These are phyloP conservation scores for Pichia sp. DNA, from an alignment of 1,139 yeast genomes.

Conservation along the genomic window DNA sequence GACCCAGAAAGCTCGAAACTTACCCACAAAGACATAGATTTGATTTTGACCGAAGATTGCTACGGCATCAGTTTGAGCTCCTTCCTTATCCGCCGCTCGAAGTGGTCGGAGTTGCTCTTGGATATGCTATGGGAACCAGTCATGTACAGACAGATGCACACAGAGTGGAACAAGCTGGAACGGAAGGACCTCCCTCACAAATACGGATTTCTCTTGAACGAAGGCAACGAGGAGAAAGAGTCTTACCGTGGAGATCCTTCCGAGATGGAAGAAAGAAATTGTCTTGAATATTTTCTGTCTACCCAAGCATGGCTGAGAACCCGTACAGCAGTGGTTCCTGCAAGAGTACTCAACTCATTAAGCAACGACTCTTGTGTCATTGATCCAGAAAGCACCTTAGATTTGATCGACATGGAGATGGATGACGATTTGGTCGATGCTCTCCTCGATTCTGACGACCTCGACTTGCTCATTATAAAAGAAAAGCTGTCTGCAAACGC, in stretches of 20 bases:
- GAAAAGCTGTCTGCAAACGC: slow-evolving; percentile 3
- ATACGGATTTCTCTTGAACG: slow-evolving; percentile 28
- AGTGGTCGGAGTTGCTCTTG: slow-evolving; percentile 79
- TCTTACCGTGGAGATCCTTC: slow-evolving; percentile 1
- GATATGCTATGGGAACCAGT: slow-evolving; percentile 99
- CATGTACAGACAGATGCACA: slow-evolving; percentile 91
- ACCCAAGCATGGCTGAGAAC: slow-evolving; percentile 87
- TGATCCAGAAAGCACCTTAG: slow-evolving; percentile 3
- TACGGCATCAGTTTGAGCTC: slow-evolving; percentile 95
- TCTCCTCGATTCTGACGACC: slow-evolving; percentile 43
- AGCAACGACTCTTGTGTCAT: slow-evolving; percentile 11
- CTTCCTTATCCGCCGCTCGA: slow-evolving; percentile 74
- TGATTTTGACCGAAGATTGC: slow-evolving; percentile 89
- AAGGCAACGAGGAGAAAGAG: slow-evolving; percentile 18
- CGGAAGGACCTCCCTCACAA: slow-evolving; percentile 21
- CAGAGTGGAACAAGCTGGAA: slow-evolving; percentile 61
- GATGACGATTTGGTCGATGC: slow-evolving; percentile 39
- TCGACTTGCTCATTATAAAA: slow-evolving; percentile 1
- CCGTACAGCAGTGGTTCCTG: slow-evolving; percentile 64
- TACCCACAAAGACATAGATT: slow-evolving; percentile 66
- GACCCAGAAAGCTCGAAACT: slow-evolving; percentile 8
- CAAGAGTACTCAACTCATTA: slow-evolving; percentile 8
- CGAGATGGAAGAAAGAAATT: slow-evolving; percentile 97
- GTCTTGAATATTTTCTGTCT: slow-evolving; percentile 74
- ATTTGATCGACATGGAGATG: slow-evolving; percentile 10